These are phyloP conservation scores for Hortaea werneckii DNA, from an alignment of 2,329 filamentous ascomycete species.

Conservation along the genomic window DNA sequence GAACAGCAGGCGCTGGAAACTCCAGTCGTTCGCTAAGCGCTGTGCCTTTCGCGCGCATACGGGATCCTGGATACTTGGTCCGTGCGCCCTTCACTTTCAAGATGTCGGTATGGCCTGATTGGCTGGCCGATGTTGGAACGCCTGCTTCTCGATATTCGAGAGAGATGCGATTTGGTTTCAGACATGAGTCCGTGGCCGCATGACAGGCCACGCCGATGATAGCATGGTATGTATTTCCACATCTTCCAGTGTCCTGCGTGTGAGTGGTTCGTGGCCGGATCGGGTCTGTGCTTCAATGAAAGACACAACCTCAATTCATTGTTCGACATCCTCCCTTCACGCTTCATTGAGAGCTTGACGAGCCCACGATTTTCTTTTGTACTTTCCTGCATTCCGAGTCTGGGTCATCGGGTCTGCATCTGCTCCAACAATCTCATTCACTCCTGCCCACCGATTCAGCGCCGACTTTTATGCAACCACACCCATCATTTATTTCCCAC, in stretches of 20 bases:
- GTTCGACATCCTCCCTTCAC: conserved; percentile 2
- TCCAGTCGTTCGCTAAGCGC: conserved; percentile 5
- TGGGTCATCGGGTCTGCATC: neutral
- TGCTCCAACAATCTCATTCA: neutral
- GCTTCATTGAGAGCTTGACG: conserved; percentile 4
- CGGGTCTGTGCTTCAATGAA: too few species aligned
- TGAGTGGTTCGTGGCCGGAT: too few species aligned
- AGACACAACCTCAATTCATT: conserved; percentile 11
- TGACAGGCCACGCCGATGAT: conserved; percentile 21
- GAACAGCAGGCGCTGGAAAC: conserved; percentile 3
- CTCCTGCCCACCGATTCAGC: neutral
- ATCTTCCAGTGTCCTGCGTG: too few species aligned
- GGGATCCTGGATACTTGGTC: neutral
- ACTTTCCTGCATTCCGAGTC: neutral
- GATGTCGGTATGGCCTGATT: conserved; percentile 31
- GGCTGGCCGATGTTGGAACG: conserved; percentile 32
- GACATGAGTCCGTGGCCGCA: conserved; percentile 22
- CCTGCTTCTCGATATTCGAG: conserved; percentile 15
- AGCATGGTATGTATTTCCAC: conserved; percentile 19
- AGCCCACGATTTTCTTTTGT: conserved; percentile 14
- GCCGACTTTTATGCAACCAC: too few species aligned
- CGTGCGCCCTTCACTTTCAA: conserved; percentile 1
- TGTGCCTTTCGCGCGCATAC: conserved; percentile 7
- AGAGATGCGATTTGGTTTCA: conserved; percentile 27
- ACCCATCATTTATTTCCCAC: neutral